Evolutionary conservation across 441 rosid species (phyloP), one percentile per base, ranked within the genome.

Genomic region (Eutrema salsugineum): DNA sequence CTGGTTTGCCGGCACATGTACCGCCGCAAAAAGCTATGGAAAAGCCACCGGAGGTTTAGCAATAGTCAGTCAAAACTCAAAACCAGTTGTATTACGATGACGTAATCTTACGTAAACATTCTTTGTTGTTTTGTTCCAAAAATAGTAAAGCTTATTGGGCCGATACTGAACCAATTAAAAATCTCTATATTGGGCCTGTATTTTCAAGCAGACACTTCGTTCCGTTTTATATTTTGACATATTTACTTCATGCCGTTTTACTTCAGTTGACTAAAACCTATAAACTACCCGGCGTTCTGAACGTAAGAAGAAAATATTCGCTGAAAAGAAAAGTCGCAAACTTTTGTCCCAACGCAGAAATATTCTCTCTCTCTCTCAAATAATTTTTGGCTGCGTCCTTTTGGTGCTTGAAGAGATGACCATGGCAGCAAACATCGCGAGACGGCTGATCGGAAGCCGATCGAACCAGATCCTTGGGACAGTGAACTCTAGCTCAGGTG

Each of bases 351-450:
- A 56, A 57, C 46, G 56, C 64, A 56, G 44, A 68, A 55, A 66
- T 28, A n/a, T 42, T 46, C 65, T 47, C 53, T 47, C 64, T 42
- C 10, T 43, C 55, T 5, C 42, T 24, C 8, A 44, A 63, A 70
- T 55, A 19, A 28, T 33, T 59, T 28, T 20, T 56, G 14, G 47
- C 53, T 72, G 61, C 50, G 81, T 55, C 64, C 48, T 46, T 72
- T 30, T 72, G 77, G 50, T 11, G 42, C 33, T 70, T 19, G 75
- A 74, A 66, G 66, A 40, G 66, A 68, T 63, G 73, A 59, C 67
- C 57, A 91, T 91, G 97, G 96, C 92, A 59, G 81, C 84, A 28
- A 87, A 74, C 58, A 66, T 89, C 59, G 77, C 88, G 17, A 79
- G 84, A 78, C 91, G 91, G 69, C 78, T 75, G 62, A 70, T 87